phyloP scores from a whole-genome alignment of 225 moss, liverwort and hornwort genomes.

The Neckera pumila region DNA sequence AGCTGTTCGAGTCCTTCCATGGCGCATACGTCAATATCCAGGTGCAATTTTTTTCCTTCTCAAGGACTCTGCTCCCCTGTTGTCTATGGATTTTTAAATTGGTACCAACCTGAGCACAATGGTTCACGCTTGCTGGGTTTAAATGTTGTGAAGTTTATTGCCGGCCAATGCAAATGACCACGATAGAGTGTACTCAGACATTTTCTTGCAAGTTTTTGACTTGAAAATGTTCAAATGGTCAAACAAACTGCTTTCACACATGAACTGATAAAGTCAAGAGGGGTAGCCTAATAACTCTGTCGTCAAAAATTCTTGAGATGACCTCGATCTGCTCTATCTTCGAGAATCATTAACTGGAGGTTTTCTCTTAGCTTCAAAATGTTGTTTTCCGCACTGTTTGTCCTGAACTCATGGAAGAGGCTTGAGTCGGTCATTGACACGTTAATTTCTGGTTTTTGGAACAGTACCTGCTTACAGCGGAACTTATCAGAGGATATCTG shows the following conservation, averaged over 20 bases:
- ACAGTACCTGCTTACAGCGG: constrained; percentile 86
- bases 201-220: neutral
- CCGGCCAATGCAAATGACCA: neutral
- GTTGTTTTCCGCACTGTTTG: neutral
- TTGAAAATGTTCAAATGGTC: neutral
- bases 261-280: neutral
- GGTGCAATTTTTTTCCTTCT: constrained; percentile 20
- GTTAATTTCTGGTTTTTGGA: constrained; percentile 7
- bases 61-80: neutral
- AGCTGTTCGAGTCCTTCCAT: constrained; percentile 88
- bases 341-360: neutral
- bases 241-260: neutral
- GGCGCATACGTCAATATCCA: constrained; percentile 97
- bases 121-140: neutral
- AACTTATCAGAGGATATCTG: constrained; percentile 82
- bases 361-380: neutral
- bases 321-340: neutral
- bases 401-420: neutral
- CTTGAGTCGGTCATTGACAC: neutral
- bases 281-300: neutral
- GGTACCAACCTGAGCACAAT: neutral
- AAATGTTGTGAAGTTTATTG: neutral
- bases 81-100: neutral
- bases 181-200: neutral
- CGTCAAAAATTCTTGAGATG: neutral